Percentiles rank a stretch among this genome's conserved stretches.
phyloP scores from a whole-genome alignment of 140 eudicot species.

The Oenanthe javanica region DNA sequence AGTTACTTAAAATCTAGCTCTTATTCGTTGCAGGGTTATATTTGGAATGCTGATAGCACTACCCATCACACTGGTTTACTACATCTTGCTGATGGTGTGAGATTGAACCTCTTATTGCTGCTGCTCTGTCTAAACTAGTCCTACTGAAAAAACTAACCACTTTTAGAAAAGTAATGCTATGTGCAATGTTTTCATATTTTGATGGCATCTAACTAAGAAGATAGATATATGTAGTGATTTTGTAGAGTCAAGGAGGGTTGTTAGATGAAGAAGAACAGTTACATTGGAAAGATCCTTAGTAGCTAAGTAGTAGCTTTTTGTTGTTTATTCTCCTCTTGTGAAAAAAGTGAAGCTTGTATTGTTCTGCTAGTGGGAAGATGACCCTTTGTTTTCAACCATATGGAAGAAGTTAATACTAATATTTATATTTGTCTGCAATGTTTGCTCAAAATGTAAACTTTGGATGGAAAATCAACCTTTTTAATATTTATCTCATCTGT shows the following conservation, averaged over 20 bases:
- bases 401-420: not conserved
- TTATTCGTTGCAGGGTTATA: conserved; percentile 59
- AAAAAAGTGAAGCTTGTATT: not conserved
- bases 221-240: not conserved
- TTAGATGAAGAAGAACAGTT: not conserved
- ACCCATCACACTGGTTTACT: conserved; percentile 78
- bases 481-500: too few species aligned
- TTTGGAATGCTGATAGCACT: conserved; percentile 89
- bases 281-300: not conserved
- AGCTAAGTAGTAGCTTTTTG: not conserved
- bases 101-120: not conserved
- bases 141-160: conserved; percentile 13
- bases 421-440: too few species aligned
- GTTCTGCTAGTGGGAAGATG: not conserved
- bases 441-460: too few species aligned
- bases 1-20: not conserved
- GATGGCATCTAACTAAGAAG: conserved; percentile 1
- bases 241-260: not conserved
- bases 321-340: not conserved
- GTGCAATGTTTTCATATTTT: not conserved
- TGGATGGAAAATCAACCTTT: too few species aligned
- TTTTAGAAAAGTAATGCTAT: conserved; percentile 4
- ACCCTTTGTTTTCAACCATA: not conserved
- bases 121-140: conserved; percentile 1
- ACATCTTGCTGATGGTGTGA: conserved; percentile 75